Evolutionary conservation across 2,329 filamentous ascomycete species (phyloP), one percentile per base, ranked within the genome.

Genomic region (Botrytis sinoallii): DNA sequence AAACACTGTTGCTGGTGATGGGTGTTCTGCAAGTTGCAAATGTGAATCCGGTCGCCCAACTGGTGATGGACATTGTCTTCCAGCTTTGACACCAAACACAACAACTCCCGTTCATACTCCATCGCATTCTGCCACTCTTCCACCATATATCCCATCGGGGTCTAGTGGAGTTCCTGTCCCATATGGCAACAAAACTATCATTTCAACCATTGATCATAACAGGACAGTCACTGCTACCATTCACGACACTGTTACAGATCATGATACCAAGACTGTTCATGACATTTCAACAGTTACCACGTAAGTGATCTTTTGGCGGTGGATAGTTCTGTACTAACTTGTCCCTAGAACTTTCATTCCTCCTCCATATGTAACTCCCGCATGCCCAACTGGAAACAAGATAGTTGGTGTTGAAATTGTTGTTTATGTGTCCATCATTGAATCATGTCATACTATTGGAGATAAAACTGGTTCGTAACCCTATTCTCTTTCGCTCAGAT

Each of bases 11-110:
- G 76, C 79, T 14, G 82, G 78, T 8, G 81, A 82, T 73, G 78
- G 79, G 38, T 85, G 84, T 76, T 83, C 83, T 48, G 75, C 75
- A 12, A 82, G 83, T 25, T 85, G 84, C 77, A 82, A 82, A 75
- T 84, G 83, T 61, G 64, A 81, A 42, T 79, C 76, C 67, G 82
- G 81, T 14, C 75, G 75, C 64, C 75, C 80, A 35, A 74, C 73
- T 6, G 80, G 80, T 5, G 80, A 81, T 61, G 76, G 77, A 73
- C 75, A 75, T 66, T 78, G 77, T 48, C 70, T 73, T 55, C 66
- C 75, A 60, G 57, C 60, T 46, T 65, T 74, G n/a, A 25, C 64
- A 63, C 60, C 35, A 6, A 72, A 72, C n/a, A 66, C 68, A 57
- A 63, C 70, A 66, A 59, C 57, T 73, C 65, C 42, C 55, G 42